phyloP scores from a whole-genome alignment of 2,329 filamentous ascomycete species.

The Cytospora leucostoma region DNA sequence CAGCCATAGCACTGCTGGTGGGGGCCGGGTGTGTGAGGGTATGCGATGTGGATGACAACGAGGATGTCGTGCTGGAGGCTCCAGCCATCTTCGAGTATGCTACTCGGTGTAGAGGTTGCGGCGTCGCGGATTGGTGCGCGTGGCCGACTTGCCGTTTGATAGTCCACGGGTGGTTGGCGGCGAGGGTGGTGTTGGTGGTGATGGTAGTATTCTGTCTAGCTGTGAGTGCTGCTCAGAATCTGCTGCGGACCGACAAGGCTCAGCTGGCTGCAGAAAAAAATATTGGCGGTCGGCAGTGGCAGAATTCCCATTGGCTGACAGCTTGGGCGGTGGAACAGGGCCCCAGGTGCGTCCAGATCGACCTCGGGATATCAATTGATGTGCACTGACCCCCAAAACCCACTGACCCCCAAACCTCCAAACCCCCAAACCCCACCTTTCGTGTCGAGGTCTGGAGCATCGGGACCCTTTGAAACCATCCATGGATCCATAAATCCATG shows the following conservation, averaged over 20 bases:
- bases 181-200: neutral
- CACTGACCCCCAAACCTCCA: too few species aligned
- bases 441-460: too few species aligned
- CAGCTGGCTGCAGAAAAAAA: neutral
- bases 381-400: too few species aligned
- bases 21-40: constrained; percentile 57
- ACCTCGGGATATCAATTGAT: too few species aligned
- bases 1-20: constrained; percentile 44
- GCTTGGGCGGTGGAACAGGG: neutral
- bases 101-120: neutral
- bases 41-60: constrained; percentile 64
- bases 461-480: too few species aligned
- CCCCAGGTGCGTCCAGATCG: neutral
- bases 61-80: constrained; percentile 55
- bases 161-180: neutral
- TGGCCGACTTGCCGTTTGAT: neutral
- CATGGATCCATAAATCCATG: too few species aligned
- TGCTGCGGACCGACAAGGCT: constrained; percentile 2
- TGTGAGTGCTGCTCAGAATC: neutral
- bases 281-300: neutral
- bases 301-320: constrained; percentile 10
- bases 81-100: constrained; percentile 34
- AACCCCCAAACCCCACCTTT: neutral
- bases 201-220: neutral
- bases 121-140: constrained; percentile 8